Evolutionary conservation across 345 rosid genomes (phyloP), one percentile per base, ranked within the genome.

Genomic region (Eutrema yunnanense): DNA sequence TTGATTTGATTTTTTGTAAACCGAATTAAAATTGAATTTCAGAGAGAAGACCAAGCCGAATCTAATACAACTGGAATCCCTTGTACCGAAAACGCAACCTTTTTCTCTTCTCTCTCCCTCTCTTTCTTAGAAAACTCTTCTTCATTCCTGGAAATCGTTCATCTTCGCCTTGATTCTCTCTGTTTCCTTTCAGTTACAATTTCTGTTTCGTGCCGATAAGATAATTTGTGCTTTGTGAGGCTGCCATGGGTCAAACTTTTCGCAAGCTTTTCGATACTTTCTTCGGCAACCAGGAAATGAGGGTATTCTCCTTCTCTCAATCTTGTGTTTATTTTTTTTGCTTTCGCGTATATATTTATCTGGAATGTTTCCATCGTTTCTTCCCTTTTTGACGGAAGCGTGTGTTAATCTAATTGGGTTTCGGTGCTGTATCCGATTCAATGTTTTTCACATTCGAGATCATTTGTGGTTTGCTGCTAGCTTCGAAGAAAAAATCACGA

Each of bases 241-340:
- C 32, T 34, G 67, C 36, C 48, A 92, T 92, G 96, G 96, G 96
- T 68, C 97, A 92, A 81, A 85, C 92, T 69, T 89, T 89, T 72
- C 87, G 94, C 62, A 92, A 86, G 82, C 96, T 92, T 74, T 92
- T 92, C 82, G 97, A 89, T 75, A 48, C 84, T 69, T 89, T 92
- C 81, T 92, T 92, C 74, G 97, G 97, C 79, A 89, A 87, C 80
- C 75, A 85, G 48, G 97, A 92, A 85, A 92, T 92, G 97, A 84
- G 94, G 85, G 97, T 87, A 82, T 65, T 30, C 56, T 65, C n/a
- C 47, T 65, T 78, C 40, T 73, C 61, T 73, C 44, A 16, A 5
- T 66, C 54, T 51, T 11, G 47, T 19, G 6, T 54, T 32, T 27
- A 29, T 40, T 41, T 48, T 16, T 55, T 19, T 1, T 1, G 19